Base-by-base conservation (phyloP, 306 rosid genomes). In the Citrullus colocynthis region DNA sequence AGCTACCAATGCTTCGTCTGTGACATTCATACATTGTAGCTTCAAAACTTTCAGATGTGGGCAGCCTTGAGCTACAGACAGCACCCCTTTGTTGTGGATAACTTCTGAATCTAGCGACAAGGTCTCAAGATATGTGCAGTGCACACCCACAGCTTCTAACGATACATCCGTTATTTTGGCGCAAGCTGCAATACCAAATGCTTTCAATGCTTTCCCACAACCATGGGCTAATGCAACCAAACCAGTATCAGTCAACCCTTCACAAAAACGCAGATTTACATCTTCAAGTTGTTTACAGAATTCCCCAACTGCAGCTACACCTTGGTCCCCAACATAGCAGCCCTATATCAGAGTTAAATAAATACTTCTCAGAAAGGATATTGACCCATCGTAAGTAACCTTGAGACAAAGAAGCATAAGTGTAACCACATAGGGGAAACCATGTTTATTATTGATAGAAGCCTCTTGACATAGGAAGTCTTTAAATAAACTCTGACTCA, bases 251-350 rank as follows among this genome's bases (percentile, higher is more conserved):
- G 91, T 95, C 88, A 95, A 86, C 75, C 93, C 98, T 88, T 95
- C 97, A 55, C 99, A 95, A 79, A 95, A 95, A 65, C 91, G 96
- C 84, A 95, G 83, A 83, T 95, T 92, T 88, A 95, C 86, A 82
- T 88, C 96, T 79, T 90, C 96, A 74, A 95, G 97, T 52, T 81
- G 86, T 85, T 91, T 89, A 80, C 99, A 92, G 65, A 85, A 87
- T 85, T 84, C 83, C 73, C 99, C 99, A 80, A 95, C 89, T 77
- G 92, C 89, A 79, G 89, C 96, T 55, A 95, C 72, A 59, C 99
- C 97, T 77, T 55, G 88, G 88, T 95, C 97, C 83, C 97, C 99
- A 79, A 91, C 97, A 86, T 92, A 95, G 83, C 97, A 95, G 67
- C 99, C 99, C 99, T 95, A 37, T 18, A 84, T 79, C 74, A 75